Evolutionary conservation across 169 alveolate genomes (phyloP).

Genomic region (Ichthyophthirius multifiliis): DNA sequence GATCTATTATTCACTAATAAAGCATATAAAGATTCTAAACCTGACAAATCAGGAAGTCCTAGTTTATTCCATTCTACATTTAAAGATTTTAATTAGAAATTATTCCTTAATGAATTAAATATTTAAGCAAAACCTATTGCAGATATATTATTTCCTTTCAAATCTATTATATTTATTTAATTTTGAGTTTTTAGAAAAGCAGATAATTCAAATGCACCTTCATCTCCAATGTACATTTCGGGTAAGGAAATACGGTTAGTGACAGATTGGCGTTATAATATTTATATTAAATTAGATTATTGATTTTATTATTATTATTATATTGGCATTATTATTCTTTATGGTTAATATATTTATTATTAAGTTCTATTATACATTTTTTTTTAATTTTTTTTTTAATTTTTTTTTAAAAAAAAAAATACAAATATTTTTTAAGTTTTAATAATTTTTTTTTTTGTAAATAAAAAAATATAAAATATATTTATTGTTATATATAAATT

Average conservation of each 20-base stretch:
- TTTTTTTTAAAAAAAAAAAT: no score
- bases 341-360: no score
- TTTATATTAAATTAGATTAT: neutral
- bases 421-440: no score
- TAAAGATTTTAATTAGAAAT: neutral
- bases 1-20: neutral
- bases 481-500: no score
- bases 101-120: neutral
- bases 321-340: no score
- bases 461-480: no score
- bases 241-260: slow-evolving; percentile 23
- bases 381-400: no score
- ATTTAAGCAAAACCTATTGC: neutral
- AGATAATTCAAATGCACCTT: slow-evolving; percentile 15
- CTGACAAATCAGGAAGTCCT: slow-evolving; percentile 3
- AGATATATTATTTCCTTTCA: slow-evolving; percentile 13
- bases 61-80: slow-evolving; percentile 6
- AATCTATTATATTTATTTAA: neutral
- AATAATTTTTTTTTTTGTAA: no score
- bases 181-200: neutral
- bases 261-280: slow-evolving; percentile 17
- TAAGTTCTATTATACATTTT: no score
- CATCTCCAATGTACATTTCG: slow-evolving; percentile 39
- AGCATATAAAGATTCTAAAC: neutral
- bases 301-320: no score